Conservation (phyloP, 2,329 filamentous ascomycete species). For the Neofusicoccum ribis region DNA sequence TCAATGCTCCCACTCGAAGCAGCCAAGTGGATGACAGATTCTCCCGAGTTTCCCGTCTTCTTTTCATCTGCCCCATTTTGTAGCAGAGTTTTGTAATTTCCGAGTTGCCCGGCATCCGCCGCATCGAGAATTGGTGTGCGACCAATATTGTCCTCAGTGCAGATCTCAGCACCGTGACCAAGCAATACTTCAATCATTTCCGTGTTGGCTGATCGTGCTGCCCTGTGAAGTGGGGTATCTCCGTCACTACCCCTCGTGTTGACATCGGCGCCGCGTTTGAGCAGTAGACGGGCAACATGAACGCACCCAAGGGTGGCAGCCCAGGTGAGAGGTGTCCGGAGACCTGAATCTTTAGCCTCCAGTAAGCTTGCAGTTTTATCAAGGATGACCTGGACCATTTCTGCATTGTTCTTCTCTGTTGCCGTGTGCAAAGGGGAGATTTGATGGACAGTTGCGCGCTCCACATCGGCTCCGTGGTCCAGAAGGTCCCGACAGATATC, state of each 20-base stretch:
- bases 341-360: neutral
- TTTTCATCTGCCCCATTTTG: neutral
- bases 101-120: neutral
- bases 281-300: neutral
- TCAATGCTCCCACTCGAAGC: neutral
- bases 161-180: neutral
- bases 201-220: fast-evolving
- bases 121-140: neutral
- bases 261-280: neutral
- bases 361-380: neutral
- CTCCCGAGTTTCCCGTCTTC: fast-evolving
- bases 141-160: fast-evolving
- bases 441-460: neutral
- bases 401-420: neutral
- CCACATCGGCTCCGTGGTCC: neutral
- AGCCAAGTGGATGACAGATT: neutral
- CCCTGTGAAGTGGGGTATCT: neutral
- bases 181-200: neutral
- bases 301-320: neutral
- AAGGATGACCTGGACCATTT: neutral
- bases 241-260: fast-evolving
- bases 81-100: neutral
- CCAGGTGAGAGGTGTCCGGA: neutral
- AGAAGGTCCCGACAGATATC: neutral
- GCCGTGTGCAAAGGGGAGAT: neutral